phyloP scores from a whole-genome alignment of 805 yeast species.

The Candida taoyuanica region DNA sequence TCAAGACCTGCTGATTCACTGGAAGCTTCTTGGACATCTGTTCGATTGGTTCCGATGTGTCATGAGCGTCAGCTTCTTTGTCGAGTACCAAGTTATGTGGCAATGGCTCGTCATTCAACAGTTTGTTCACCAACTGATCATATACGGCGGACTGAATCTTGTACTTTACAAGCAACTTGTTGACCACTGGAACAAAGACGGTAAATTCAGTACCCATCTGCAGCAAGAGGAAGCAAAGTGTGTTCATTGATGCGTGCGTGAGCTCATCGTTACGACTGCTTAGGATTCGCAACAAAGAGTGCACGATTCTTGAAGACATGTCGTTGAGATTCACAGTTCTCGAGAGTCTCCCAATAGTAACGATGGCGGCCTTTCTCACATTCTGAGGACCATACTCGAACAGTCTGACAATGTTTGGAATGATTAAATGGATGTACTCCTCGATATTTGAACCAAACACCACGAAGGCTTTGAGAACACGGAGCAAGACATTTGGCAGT shows the following conservation, averaged over 20 bases:
- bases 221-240: slow-evolving; percentile 69
- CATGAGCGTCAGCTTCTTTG: slow-evolving; percentile 42
- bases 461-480: slow-evolving; percentile 77
- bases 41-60: slow-evolving; percentile 48
- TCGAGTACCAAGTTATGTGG: slow-evolving; percentile 73
- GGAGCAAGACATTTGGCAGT: slow-evolving; percentile 58
- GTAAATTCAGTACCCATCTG: slow-evolving; percentile 82
- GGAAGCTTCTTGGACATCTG: slow-evolving; percentile 72
- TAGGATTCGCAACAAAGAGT: slow-evolving; percentile 74
- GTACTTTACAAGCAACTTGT: slow-evolving; percentile 56
- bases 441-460: slow-evolving; percentile 85
- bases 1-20: slow-evolving; percentile 55
- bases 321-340: slow-evolving; percentile 70
- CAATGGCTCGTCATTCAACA: slow-evolving; percentile 79
- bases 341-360: slow-evolving; percentile 77
- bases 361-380: slow-evolving; percentile 70
- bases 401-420: slow-evolving; percentile 80
- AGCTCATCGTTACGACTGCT: slow-evolving; percentile 51
- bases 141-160: slow-evolving; percentile 68
- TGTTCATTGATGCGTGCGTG: slow-evolving; percentile 63
- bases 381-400: slow-evolving; percentile 63
- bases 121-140: slow-evolving; percentile 74
- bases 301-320: slow-evolving; percentile 86
- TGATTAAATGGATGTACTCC: slow-evolving; percentile 78
- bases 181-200: slow-evolving; percentile 80